A percentile compares a stretch with the other conserved stretches of the same genome.
Conservation (phyloP, 345 rosid species). For the Arabidopsis thaliana region DNA sequence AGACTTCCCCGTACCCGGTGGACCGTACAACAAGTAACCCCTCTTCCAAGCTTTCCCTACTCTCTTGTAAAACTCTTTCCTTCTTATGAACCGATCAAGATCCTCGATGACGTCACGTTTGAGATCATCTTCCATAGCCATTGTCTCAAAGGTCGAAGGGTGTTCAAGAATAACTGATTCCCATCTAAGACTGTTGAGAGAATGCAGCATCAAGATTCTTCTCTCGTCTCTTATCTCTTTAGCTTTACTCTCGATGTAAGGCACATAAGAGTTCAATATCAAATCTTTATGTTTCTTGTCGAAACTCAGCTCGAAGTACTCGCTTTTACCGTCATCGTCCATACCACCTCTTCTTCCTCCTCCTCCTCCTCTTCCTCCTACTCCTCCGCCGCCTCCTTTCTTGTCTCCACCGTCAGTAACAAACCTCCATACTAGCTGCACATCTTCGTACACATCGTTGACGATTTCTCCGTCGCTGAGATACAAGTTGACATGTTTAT, state of each 20-base stretch:
- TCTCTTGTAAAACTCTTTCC: slow-evolving; percentile 65
- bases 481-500: slow-evolving; percentile 53
- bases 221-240: slow-evolving; percentile 41
- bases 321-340: slow-evolving; percentile 35
- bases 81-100: slow-evolving; percentile 56
- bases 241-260: slow-evolving; percentile 46
- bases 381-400: slow-evolving; percentile 30
- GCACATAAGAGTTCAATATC: slow-evolving; percentile 54
- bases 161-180: slow-evolving; percentile 65
- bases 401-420: slow-evolving; percentile 36
- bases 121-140: slow-evolving; percentile 62
- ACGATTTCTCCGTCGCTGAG: slow-evolving; percentile 59
- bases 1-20: slow-evolving; percentile 78
- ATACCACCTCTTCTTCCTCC: slow-evolving; percentile 17
- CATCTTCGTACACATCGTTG: slow-evolving; percentile 50
- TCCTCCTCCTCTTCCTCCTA: background rate
- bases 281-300: slow-evolving; percentile 55
- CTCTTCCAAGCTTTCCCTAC: slow-evolving; percentile 77
- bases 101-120: slow-evolving; percentile 55
- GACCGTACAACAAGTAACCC: slow-evolving; percentile 78
- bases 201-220: slow-evolving; percentile 59
- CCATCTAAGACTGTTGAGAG: slow-evolving; percentile 53
- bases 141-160: slow-evolving; percentile 69
- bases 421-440: slow-evolving; percentile 59
- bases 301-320: slow-evolving; percentile 59